Evolutionary conservation across 75 land plant species (phyloP), one percentile per base, ranked within the genome.

Genomic region (Cryptomeria japonica): DNA sequence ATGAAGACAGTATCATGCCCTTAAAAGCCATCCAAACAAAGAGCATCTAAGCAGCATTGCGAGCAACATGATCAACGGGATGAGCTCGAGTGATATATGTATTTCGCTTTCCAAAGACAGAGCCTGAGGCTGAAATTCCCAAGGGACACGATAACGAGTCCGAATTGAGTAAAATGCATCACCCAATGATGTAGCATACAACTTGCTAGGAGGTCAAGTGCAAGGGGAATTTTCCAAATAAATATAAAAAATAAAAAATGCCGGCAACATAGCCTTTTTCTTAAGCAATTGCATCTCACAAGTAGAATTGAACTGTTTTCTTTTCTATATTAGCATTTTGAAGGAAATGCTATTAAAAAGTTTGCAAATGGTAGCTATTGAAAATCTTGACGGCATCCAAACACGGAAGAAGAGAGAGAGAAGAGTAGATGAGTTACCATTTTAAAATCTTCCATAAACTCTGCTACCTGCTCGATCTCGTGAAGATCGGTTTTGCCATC

Each of bases 381-480:
- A 64, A 64, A 64, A 64, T 25, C 7, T 64, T 2, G 70, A 64
- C 25, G 70, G 28, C 28, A 64, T 64, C n/a, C 70, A 64, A 64
- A 64, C 70, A 64, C 25, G 25, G 25, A 64, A 64, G 8, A 25
- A 25, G 70, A 64, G n/a, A 58, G 51, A 49, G 75, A 42, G 79
- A 28, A 22, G 42, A 84, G 53, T 31, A 78, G 31, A 83, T 36
- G 13, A 11, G 16, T n/a, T 80, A 96, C 99, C 99, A 98, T 98
- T 93, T 98, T 98, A 87, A 98, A 98, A 73, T 98, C 99, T 14
- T 98, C 96, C 36, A 94, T 87, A 76, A 95, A 91, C n/a, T 97
- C 97, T 11, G 99, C 99, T 22, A 98, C 89, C 84, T 86, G 88
- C 83, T 98, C 99, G 70, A 98, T 93, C 76, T 95, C 95, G 83